phyloP scores from a whole-genome alignment of 2,329 filamentous ascomycete species.

The Monilinia fructicola region DNA sequence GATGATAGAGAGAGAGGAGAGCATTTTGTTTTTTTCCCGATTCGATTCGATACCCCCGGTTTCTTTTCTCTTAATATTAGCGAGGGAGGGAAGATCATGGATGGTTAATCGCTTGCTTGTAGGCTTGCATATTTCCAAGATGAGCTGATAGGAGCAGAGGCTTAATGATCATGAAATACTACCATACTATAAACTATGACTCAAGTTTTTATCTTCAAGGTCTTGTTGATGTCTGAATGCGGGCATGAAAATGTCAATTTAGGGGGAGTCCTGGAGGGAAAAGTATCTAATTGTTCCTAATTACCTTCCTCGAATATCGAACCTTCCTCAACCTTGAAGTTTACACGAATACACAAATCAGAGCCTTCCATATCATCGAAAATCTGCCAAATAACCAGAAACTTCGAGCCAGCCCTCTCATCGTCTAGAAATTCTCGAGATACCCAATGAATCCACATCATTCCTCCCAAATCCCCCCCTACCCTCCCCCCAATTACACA shows the following conservation, averaged over 20 bases:
- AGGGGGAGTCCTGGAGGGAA: no score
- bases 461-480: no score
- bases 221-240: background rate
- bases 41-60: conserved; percentile 20
- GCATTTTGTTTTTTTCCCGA: conserved; percentile 10
- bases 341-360: no score
- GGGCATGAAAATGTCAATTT: background rate
- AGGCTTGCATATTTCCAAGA: background rate
- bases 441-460: no score
- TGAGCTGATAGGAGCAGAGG: background rate
- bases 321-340: no score
- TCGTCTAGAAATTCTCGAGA: no score
- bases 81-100: background rate
- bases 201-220: background rate
- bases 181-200: background rate
- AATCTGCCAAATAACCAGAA: no score
- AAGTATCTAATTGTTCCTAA: no score
- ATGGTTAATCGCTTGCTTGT: background rate
- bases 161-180: conserved; percentile 15
- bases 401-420: no score
- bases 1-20: background rate
- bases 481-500: no score
- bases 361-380: no score
- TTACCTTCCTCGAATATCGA: no score
- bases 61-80: conserved; percentile 20